Evolutionary conservation across 1,284 basidiomycete species (phyloP), one percentile per base, ranked within the genome.

Genomic region (Bondarzewia mesenterica): DNA sequence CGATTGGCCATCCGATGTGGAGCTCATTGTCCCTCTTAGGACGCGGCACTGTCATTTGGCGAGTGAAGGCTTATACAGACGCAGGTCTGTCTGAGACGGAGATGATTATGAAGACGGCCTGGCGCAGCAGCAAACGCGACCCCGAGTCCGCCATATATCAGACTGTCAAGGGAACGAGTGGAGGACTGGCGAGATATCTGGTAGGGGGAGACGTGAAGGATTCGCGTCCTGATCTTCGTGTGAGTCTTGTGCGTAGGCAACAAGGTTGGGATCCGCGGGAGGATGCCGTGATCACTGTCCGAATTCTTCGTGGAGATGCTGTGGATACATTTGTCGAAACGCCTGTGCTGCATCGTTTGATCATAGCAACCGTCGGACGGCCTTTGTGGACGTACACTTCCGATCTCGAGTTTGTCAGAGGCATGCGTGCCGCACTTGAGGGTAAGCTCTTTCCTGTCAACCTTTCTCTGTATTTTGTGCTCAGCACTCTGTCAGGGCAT

Each of bases 1-100:
- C 52, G 14, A 46, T 51, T n/a, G 50, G 50, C 4, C 29, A 37
- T 4, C 56, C 52, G 12, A 37, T 57, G 4, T 57, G 52, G 56
- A 40, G 29, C n/a, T 54, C 57, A 4, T 10, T 57, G 7, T 57
- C 56, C 3, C 49, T 57, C 7, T 36, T 56, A 16, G 57, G 57
- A 2, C 51, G 53, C 8, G 57, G 52, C 1, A 57, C 54, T 0
- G 3, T 35, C 7, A 45, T 57, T 2, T 58, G 52, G 51, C 27
- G 26, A 5, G 56, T 57, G 4, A 20, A 38, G 1, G 46, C 42
- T 36, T 10, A 42, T 15, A 32, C 32, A 21, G 22, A 4, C 7
- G 36, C 26, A 14, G 16, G 8, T 12, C 23, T 45, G 7, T 7
- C 14, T 10, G 50, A 42, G 14, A 12, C 14, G 8, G 22, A 43